Base-by-base conservation (phyloP, 2,329 filamentous ascomycete genomes). In the Fusarium tupiense region DNA sequence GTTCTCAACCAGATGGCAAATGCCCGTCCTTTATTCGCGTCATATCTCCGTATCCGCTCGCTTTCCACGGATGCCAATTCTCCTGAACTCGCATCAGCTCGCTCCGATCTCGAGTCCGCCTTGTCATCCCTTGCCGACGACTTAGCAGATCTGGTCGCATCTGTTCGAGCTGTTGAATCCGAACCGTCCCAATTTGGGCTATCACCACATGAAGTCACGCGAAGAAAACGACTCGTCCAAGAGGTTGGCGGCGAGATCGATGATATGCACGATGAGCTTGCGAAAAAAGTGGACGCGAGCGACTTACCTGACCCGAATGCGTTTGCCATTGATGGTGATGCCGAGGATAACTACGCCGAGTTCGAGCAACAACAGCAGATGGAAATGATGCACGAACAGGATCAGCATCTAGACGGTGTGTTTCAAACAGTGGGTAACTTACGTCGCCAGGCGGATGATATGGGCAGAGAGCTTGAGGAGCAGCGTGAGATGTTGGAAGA, bases 391-490 rank as follows among this genome's bases (percentile, higher is more conserved):
- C 90, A 92, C 75, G 94, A 98, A 83, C 96, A 99, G 86, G 96
- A 99, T 81, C 88, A 95, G 84, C 93, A 96, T 78, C 88, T 99
- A 4, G 96, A 98, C 81, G 94, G 93, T 22, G 96, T 99, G 53
- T 98, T 97, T 81, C 90, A 92, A 75, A 98, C 96, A 2, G 96
- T 99, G 31, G 96, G 95, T 6, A 98, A 95, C 81, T 84, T 99
- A 80, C 88, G 96, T 64, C 88, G 93, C 80, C 96, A 98, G 87
- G 97, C 96, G 4, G 92, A 97, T 83, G 94, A 95, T 77, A 99
- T 99, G 96, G 96, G 96, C 4, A 88, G 96, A 65, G 96, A 99
- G 85, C 87, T 99, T 52, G 97, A 98, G 84, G 96, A 99, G 85
- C 96, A 99, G 87, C 89, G 89, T 29, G 94, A 95, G 82, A 92